phyloP scores from a whole-genome alignment of 2,329 filamentous ascomycete genomes.

The Ampelomyces quisqualis region DNA sequence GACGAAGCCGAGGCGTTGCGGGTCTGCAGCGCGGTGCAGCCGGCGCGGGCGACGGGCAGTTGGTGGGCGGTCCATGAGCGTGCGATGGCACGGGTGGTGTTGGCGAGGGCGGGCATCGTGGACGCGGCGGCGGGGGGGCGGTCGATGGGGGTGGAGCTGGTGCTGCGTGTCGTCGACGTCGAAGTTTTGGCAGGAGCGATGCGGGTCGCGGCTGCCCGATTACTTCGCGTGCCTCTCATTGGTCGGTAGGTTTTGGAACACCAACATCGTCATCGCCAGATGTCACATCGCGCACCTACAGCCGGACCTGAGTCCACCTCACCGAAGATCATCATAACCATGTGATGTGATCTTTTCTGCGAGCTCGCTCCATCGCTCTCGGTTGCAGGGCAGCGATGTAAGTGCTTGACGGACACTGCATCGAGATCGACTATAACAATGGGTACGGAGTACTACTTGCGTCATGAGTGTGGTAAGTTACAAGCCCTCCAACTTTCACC shows the following conservation, averaged over 20 bases:
- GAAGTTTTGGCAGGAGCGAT: slow-evolving; percentile 23
- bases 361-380: too few species aligned
- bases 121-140: slow-evolving; percentile 33
- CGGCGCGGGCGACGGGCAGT: slow-evolving; percentile 50
- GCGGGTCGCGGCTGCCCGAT: slow-evolving; percentile 1
- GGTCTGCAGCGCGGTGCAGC: slow-evolving; percentile 48
- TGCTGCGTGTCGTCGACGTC: slow-evolving; percentile 22
- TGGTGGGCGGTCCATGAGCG: slow-evolving; percentile 51
- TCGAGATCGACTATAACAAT: too few species aligned
- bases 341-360: too few species aligned
- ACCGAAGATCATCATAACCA: too few species aligned
- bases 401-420: too few species aligned
- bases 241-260: neutral
- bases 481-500: too few species aligned
- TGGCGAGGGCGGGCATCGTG: slow-evolving; percentile 53
- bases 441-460: too few species aligned
- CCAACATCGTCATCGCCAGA: neutral
- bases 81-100: slow-evolving; percentile 49
- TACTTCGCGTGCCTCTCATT: slow-evolving; percentile 2
- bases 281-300: too few species aligned
- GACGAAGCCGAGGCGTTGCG: slow-evolving; percentile 48
- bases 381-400: too few species aligned
- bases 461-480: too few species aligned
- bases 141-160: slow-evolving; percentile 21
- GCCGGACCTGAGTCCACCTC: too few species aligned